phyloP scores from a whole-genome alignment of 176 grass and related monocot species.

The Echinochloa phyllopogon region DNA sequence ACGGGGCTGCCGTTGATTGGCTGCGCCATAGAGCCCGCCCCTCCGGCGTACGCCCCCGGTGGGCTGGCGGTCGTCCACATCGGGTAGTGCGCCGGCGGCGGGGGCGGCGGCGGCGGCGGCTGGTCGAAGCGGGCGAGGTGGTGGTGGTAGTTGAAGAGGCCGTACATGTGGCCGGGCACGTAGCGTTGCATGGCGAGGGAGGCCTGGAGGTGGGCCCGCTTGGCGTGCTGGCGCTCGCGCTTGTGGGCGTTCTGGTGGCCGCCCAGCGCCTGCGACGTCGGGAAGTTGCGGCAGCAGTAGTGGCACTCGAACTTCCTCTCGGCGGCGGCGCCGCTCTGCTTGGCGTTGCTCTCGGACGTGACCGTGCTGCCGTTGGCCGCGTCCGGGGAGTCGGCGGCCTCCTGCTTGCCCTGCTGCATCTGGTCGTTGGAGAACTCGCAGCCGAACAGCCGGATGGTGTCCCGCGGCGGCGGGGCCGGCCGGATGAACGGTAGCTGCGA shows the following conservation, averaged over 20 bases:
- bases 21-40: conserved; percentile 64
- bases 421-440: conserved; percentile 72
- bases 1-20: conserved; percentile 77
- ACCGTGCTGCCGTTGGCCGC: conserved; percentile 40
- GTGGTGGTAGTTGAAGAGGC: conserved; percentile 79
- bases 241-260: conserved; percentile 99
- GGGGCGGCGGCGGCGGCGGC: not conserved
- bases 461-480: conserved; percentile 25
- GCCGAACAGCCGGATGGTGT: conserved; percentile 90
- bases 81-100: conserved; percentile 71
- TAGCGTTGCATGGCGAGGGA: conserved; percentile 78
- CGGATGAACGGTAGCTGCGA: conserved; percentile 87
- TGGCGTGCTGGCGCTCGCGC: conserved; percentile 97
- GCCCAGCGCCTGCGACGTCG: conserved; percentile 95
- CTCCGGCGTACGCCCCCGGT: conserved; percentile 41
- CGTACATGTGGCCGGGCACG: conserved; percentile 70
- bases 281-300: conserved; percentile 99
- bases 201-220: conserved; percentile 84
- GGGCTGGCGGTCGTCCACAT: conserved; percentile 56
- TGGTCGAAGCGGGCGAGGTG: conserved; percentile 48
- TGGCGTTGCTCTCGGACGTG: conserved; percentile 39
- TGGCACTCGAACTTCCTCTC: conserved; percentile 98
- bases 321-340: not conserved
- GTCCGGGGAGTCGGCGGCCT: conserved; percentile 24
- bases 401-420: conserved; percentile 8